A percentile compares a stretch with the other conserved stretches of the same genome.
Conservation (phyloP, 768 basidiomycete species). For the Hortiboletus campestris region DNA sequence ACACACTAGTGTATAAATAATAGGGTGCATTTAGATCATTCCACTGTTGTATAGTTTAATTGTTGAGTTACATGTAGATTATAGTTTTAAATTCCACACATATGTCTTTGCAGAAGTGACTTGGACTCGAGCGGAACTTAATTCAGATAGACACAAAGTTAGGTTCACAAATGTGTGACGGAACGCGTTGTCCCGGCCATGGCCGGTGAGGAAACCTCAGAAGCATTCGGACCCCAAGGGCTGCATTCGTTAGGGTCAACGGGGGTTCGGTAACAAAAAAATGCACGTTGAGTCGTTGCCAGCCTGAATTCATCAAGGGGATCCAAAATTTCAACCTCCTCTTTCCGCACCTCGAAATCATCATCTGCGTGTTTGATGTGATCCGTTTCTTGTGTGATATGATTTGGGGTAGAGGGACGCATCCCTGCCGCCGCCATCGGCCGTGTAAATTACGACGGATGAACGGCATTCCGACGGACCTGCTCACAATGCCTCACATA, state of each 20-base stretch:
- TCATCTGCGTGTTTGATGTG: slow-evolving; percentile 54
- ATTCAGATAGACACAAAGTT: slow-evolving; percentile 15
- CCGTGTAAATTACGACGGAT: neutral
- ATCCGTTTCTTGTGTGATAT: slow-evolving; percentile 48
- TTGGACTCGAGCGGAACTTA: neutral
- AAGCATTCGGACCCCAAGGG: slow-evolving; percentile 8
- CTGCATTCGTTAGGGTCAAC: slow-evolving; percentile 3
- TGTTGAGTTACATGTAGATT: too few species aligned
- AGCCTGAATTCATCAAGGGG: slow-evolving; percentile 48
- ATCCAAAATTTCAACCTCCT: slow-evolving; percentile 52
- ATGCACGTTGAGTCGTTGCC: slow-evolving; percentile 8
- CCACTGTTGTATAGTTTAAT: too few species aligned
- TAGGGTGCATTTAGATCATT: too few species aligned
- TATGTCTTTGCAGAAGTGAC: too few species aligned
- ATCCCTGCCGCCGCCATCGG: slow-evolving; percentile 24
- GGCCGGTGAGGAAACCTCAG: neutral
- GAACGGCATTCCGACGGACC: slow-evolving; percentile 1
- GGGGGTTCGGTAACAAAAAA: neutral
- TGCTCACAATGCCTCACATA: slow-evolving; percentile 16
- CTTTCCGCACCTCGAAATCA: slow-evolving; percentile 53
- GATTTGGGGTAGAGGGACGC: slow-evolving; percentile 66
- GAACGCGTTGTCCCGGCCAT: slow-evolving; percentile 6
- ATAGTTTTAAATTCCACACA: too few species aligned
- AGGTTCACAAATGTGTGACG: slow-evolving; percentile 9
- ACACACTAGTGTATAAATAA: too few species aligned